Evolutionary conservation across 768 basidiomycete species (phyloP).

Genomic region (Kwoniella newhampshirensis): DNA sequence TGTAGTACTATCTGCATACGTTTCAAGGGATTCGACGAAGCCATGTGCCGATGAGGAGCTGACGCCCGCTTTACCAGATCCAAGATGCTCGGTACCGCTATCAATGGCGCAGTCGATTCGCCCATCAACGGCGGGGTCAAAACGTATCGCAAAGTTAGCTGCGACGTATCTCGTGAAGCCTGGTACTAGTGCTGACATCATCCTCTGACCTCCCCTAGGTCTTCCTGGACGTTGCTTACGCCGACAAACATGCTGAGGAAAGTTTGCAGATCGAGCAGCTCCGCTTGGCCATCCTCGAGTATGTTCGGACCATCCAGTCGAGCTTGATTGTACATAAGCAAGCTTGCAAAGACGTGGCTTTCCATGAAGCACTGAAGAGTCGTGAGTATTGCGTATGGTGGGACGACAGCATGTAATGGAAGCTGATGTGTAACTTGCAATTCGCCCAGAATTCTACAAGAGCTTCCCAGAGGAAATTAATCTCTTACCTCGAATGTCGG

Average conservation of each 20-base stretch:
- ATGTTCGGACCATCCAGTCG: slow-evolving; percentile 77
- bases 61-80: slow-evolving; percentile 57
- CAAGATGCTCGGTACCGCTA: slow-evolving; percentile 70
- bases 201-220: slow-evolving; percentile 40
- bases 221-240: slow-evolving; percentile 72
- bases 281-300: slow-evolving; percentile 60
- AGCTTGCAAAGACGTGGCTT: slow-evolving; percentile 85
- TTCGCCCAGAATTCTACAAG: slow-evolving; percentile 33
- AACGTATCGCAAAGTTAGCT: slow-evolving; percentile 64
- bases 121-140: slow-evolving; percentile 73
- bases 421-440: slow-evolving; percentile 1
- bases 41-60: slow-evolving; percentile 54
- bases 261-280: slow-evolving; percentile 71
- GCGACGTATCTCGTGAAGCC: slow-evolving; percentile 1
- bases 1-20: no score
- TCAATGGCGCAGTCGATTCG: slow-evolving; percentile 84
- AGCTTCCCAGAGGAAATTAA: slow-evolving; percentile 37
- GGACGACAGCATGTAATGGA: not conserved
- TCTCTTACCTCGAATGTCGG: slow-evolving; percentile 20
- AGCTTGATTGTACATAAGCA: slow-evolving; percentile 80
- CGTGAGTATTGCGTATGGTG: slow-evolving; percentile 37
- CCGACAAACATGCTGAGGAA: slow-evolving; percentile 68
- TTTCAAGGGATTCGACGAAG: not conserved
- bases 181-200: no score
- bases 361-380: slow-evolving; percentile 79